Base-by-base conservation (phyloP, 2,329 filamentous ascomycete species). In the Acarospora socialis region DNA sequence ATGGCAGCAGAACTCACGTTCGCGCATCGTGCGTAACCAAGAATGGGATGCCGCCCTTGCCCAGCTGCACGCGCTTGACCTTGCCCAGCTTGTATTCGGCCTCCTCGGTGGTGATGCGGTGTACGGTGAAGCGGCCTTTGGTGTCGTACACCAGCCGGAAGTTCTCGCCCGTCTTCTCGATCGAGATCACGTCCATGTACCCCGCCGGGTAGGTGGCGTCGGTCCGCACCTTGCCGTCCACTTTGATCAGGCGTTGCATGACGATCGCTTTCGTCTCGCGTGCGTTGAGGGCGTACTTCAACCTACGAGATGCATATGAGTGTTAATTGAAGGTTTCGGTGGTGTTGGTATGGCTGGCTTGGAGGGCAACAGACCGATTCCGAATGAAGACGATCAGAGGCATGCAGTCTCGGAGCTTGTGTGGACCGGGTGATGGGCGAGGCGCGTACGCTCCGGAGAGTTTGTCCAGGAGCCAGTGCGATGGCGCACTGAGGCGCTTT, bases 11-110 rank as follows among this genome's bases (percentile, higher is more conserved):
- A 80, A 95, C 87, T 93, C 73, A 98, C 87, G 90, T 98, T 84
- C 90, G 81, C 70, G 90, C 90, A 90, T 98, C 90, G 82, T 98
- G 90, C 86, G 90, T 98, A 82, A 98, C 90, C 84, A 95, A 94
- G 86, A 93, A 98, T 92, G 90, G 90, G 78, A 98, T 92, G 73
- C 86, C 90, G 69, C 90, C 92, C 68, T 84, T 87, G 73, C 90
- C 90, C 56, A 98, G 77, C 74, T 98, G 90, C 45, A 98, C 90
- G 58, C 87, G 81, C 82, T 94, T 94, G 72, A 98, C 90, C 77
- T 95, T 98, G 74, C 86, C 86, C 55, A 98, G 75, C 81, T 98
- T 98, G 82, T 94, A 98, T 73, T 90, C 78, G 54, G 87, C 86
- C 81, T 98, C 90, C 73, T 95, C 90, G 52, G 76, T 69, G 65